Conservation (phyloP, 2,329 filamentous ascomycete genomes). For the Fusarium sacchari region DNA sequence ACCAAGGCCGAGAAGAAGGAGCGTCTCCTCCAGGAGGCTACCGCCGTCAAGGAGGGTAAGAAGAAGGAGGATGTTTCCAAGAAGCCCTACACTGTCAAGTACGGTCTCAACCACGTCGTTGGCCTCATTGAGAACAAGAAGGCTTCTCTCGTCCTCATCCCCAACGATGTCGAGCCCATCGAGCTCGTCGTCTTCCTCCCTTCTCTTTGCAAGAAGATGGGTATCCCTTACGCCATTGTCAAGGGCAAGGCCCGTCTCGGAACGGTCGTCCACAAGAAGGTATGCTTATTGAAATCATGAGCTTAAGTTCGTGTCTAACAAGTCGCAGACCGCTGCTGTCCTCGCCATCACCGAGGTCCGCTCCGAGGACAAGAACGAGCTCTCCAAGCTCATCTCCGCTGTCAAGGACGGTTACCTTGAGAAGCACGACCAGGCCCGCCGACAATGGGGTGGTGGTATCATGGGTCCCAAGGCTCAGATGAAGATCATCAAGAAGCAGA, state of each 20-base stretch:
- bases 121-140: slow-evolving; percentile 99
- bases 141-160: slow-evolving; percentile 96
- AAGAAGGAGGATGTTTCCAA: slow-evolving; percentile 99
- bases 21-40: slow-evolving; percentile 97
- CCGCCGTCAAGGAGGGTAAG: slow-evolving; percentile 97
- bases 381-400: slow-evolving; percentile 93
- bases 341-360: slow-evolving; percentile 96
- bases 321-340: slow-evolving; percentile 90
- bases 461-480: slow-evolving; percentile 95
- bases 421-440: slow-evolving; percentile 90
- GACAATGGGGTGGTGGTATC: slow-evolving; percentile 99
- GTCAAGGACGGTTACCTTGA: slow-evolving; percentile 98
- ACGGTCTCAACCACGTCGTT: slow-evolving; percentile 99
- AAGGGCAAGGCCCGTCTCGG: slow-evolving; percentile 99
- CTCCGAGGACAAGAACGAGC: slow-evolving; percentile 97
- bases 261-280: slow-evolving; percentile 99
- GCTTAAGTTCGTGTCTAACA: slow-evolving; percentile 40
- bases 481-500: slow-evolving; percentile 84
- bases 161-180: slow-evolving; percentile 99
- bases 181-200: slow-evolving; percentile 99
- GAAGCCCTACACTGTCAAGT: slow-evolving; percentile 99
- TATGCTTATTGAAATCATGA: slow-evolving; percentile 49
- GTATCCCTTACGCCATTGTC: slow-evolving; percentile 97
- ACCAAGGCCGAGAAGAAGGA: slow-evolving; percentile 99
- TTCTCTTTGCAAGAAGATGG: slow-evolving; percentile 99